Base-by-base conservation (phyloP, 2,329 filamentous ascomycete species). In the Alternaria sp. region DNA sequence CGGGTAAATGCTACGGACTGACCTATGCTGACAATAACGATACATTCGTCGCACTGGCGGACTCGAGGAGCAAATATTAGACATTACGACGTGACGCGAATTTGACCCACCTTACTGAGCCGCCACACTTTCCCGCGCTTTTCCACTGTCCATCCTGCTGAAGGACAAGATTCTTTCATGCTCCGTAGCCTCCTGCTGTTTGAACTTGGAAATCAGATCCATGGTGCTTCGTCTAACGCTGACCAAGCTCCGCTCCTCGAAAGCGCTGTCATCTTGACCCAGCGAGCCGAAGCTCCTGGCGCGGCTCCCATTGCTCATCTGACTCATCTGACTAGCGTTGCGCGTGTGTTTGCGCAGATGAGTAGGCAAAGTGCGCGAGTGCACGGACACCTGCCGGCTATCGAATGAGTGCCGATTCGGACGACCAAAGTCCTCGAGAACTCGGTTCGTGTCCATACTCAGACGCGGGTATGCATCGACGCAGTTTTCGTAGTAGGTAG, bases 161-260 rank as follows among this genome's bases (percentile, higher is more conserved):
- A 78, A 63, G 10, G 66, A 67, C 57, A 79, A 46, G 7, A 77
- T 72, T 17, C 62, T 71, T 47, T 74, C 73, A 44, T 69, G 67
- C 62, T 82, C 81, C n/a, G 68, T 67, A 26, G 70, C 67, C 61
- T 81, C 79, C 59, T 76, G 73, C 59, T 78, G 71, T 58, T 78
- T 71, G 59, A 80, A 77, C 52, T 76, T 69, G n/a, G 73, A 70
- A 10, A 81, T 66, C 63, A 83, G 65, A 65, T 82, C 80, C 71
- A 80, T 77, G 8, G 80, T 81, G 65, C 80, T 82, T n/a, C 71
- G 74, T 45, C 80, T 68, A 21, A 80, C 73, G 59, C 75, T 79
- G n/a, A 73, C 70, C 7, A 77, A 67, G 49, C 77, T 80, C 32
- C 60, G 70, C 32, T 67, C 68, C 26, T 75, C 71, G 1, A 53